Evolutionary conservation across 129 eudicot genomes (phyloP).

Genomic region (Calendula officinalis): DNA sequence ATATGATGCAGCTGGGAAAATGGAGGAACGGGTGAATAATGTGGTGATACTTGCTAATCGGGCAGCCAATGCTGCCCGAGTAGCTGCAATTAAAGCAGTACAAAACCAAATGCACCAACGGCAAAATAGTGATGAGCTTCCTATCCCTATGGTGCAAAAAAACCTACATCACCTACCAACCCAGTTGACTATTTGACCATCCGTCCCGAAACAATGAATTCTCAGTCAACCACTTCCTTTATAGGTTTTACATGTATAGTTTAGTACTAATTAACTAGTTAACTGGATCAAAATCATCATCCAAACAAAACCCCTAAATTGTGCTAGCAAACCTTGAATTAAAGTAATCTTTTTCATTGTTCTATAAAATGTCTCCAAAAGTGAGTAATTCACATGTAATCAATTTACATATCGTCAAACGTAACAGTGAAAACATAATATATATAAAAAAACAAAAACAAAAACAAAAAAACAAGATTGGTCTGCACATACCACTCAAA

Average conservation of each 20-base stretch:
- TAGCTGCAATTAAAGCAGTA: constrained; percentile 85
- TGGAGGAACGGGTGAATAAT: constrained; percentile 65
- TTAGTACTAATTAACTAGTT: constrained; percentile 1
- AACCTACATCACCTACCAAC: constrained; percentile 36
- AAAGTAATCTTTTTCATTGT: too few species aligned
- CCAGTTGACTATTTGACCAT: constrained; percentile 17
- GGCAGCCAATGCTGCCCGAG: constrained; percentile 80
- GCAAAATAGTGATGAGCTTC: constrained; percentile 35
- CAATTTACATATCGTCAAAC: too few species aligned
- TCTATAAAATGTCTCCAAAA: too few species aligned
- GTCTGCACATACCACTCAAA: too few species aligned
- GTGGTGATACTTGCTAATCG: constrained; percentile 63
- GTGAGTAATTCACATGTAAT: too few species aligned
- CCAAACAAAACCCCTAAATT: too few species aligned
- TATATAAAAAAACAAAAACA: too few species aligned
- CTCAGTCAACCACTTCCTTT: background rate
- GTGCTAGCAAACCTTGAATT: too few species aligned
- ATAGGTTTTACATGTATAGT: constrained; percentile 10
- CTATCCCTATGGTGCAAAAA: constrained; percentile 38
- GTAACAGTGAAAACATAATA: too few species aligned
- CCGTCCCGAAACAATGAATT: too few species aligned
- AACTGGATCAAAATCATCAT: constrained; percentile 1
- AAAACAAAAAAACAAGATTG: too few species aligned
- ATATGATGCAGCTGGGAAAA: constrained; percentile 34
- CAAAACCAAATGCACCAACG: constrained; percentile 45